phyloP scores from a whole-genome alignment of 441 rosid species.

The Eruca vesicaria region DNA sequence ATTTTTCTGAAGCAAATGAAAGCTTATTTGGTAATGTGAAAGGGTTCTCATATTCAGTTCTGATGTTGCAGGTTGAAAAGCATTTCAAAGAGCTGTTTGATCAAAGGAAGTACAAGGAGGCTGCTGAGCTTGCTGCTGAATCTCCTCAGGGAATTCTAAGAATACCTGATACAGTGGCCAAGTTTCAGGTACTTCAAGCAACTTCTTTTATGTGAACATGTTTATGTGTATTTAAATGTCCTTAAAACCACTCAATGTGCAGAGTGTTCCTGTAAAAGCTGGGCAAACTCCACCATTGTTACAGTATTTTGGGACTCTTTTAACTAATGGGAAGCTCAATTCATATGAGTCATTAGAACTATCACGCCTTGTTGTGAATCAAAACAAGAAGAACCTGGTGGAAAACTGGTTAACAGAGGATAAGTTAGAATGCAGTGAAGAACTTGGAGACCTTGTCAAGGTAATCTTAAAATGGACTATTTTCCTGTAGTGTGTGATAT shows the following conservation, averaged over 20 bases:
- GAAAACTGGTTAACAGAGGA: conserved; percentile 96
- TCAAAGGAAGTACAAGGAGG: conserved; percentile 96
- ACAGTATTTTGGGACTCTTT: conserved; percentile 42
- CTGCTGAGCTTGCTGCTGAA: conserved; percentile 99
- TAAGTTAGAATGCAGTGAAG: conserved; percentile 96
- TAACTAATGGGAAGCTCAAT: conserved; percentile 87
- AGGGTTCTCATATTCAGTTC: conserved; percentile 24
- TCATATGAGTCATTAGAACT: conserved; percentile 65
- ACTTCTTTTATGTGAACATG: background rate
- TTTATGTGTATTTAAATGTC: background rate
- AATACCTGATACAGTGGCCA: conserved; percentile 92
- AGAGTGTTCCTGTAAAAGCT: conserved; percentile 98
- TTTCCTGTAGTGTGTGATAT: conserved; percentile 7
- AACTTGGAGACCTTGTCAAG: conserved; percentile 98
- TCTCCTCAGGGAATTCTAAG: conserved; percentile 97
- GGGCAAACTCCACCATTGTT: conserved; percentile 96
- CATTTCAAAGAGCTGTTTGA: conserved; percentile 94
- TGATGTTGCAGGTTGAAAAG: conserved; percentile 73
- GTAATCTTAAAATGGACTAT: conserved; percentile 38
- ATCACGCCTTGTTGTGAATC: background rate
- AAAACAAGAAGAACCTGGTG: conserved; percentile 73
- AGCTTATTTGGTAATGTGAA: background rate
- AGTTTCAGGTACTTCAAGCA: conserved; percentile 68
- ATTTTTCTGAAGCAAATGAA: background rate
- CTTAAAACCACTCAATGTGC: conserved; percentile 20